Evolutionary conservation across 73 alveolate genomes (phyloP), one percentile per base, ranked within the genome.

Genomic region (Paramecium tetraurelia): DNA sequence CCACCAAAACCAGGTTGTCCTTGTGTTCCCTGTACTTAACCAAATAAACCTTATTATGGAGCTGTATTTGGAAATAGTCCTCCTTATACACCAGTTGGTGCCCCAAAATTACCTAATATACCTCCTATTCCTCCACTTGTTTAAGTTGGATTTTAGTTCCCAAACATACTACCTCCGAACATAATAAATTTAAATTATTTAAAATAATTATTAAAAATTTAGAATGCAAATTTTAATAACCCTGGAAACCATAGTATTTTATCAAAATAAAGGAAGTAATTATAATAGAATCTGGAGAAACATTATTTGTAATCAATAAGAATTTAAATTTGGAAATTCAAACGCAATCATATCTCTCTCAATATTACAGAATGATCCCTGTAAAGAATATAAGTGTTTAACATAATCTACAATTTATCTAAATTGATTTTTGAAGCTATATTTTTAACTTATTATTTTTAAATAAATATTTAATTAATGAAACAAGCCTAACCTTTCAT

Each of bases 121-220:
- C 90, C 90, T 24, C 90, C 90, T 7, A 80, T 41, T 20, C 90
- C 90, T n/a, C 70, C 72, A 43, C 43, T 41, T 9, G 36, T 4
- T 80, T 40, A 11, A 43, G n/a, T 16, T 24, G 76, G 18, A 43
- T 24, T 22, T 80, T 48, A 18, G 48, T 48, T 29, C 46, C 90
- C 90, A 80, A 44, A 44, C 24, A 27, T 33, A 80, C 90, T 58
- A 40, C 75, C 70, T 80, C 76, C 76, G 14, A 80, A 80, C 84
- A 63, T 63, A 22, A 31, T 63, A 24, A 63, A 63, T 63, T 63
- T 63, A 63, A 63, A 63, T 63, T 63, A 63, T 63, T 63, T 63
- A 63, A 59, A 63, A 63, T 63, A 63, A n/a, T 53, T 53, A 53
- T 16, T 18, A 53, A 16, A 53, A 53, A 53, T n/a, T 40, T 53